These are phyloP conservation scores for Backusella australiensis DNA, from an alignment of 192 early-diverging fungal genomes.

Conservation along the genomic window DNA sequence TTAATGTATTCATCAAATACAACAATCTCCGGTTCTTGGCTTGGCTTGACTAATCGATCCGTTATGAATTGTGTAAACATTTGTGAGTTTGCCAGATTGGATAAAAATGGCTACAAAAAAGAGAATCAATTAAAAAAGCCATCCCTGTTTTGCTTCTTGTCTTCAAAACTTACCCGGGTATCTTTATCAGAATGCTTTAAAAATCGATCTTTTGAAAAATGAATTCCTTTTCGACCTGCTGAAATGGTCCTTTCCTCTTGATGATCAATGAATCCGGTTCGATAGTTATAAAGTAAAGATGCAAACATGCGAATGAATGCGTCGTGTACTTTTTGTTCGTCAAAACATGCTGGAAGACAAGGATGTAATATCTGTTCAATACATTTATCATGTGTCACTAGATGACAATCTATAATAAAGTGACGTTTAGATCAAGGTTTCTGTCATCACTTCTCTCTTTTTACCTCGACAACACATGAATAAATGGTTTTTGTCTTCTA, in stretches of 20 bases:
- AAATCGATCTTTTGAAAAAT: conserved; percentile 33
- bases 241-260: conserved; percentile 23
- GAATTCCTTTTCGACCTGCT: conserved; percentile 8
- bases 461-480: conserved; percentile 31
- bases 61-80: conserved; percentile 78
- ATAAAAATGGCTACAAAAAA: conserved; percentile 36
- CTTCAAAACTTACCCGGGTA: conserved; percentile 18
- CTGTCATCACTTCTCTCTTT: too few relatives aligned
- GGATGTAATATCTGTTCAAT: conserved; percentile 49
- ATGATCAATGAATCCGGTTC: conserved; percentile 47
- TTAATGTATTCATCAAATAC: conserved; percentile 85
- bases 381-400: conserved; percentile 49
- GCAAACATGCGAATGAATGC: conserved; percentile 75
- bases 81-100: conserved; percentile 68
- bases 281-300: conserved; percentile 70
- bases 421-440: neutral
- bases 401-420: conserved; percentile 33
- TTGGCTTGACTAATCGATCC: conserved; percentile 62
- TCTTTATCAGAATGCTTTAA: conserved; percentile 44
- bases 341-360: conserved; percentile 58
- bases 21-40: conserved; percentile 65
- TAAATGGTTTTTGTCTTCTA: neutral
- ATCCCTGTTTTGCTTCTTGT: too few relatives aligned
- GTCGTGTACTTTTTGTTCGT: conserved; percentile 64
- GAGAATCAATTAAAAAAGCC: neutral